Evolutionary conservation across 1,284 basidiomycete genomes (phyloP).

Genomic region (Cystobasidium slooffiae): DNA sequence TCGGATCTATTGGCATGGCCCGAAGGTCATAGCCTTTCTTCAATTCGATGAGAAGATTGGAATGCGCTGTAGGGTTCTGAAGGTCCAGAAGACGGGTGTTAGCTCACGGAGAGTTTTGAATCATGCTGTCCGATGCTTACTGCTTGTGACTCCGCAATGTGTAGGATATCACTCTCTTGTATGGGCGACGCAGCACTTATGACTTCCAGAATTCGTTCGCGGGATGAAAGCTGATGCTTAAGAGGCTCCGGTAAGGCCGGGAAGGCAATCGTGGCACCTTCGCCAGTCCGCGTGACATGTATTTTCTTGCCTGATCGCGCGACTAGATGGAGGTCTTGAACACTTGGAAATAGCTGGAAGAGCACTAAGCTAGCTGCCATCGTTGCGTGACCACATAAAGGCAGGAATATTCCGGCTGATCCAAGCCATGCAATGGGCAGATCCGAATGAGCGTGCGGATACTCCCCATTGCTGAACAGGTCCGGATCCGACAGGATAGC

Average conservation of each 20-base stretch:
- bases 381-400: slow-evolving; percentile 25
- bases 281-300: background rate
- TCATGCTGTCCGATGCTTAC: background rate
- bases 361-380: slow-evolving; percentile 28
- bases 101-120: no score
- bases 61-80: background rate
- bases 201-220: background rate
- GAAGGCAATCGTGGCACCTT: slow-evolving; percentile 15
- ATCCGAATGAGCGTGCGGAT: background rate
- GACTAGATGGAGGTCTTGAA: background rate
- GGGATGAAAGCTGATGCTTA: no score
- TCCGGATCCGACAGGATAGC: slow-evolving; percentile 1
- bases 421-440: slow-evolving; percentile 16
- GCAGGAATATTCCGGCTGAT: slow-evolving; percentile 9
- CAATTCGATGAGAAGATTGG: slow-evolving; percentile 1
- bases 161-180: background rate
- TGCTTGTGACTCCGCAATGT: background rate
- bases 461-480: slow-evolving; percentile 1
- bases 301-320: slow-evolving; percentile 8
- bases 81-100: background rate
- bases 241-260: background rate
- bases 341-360: slow-evolving; percentile 2
- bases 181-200: background rate
- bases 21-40: background rate
- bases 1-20: slow-evolving; percentile 1